Base-by-base conservation (phyloP, 108 stramenopile species). In the Schizochytrium sp. region DNA sequence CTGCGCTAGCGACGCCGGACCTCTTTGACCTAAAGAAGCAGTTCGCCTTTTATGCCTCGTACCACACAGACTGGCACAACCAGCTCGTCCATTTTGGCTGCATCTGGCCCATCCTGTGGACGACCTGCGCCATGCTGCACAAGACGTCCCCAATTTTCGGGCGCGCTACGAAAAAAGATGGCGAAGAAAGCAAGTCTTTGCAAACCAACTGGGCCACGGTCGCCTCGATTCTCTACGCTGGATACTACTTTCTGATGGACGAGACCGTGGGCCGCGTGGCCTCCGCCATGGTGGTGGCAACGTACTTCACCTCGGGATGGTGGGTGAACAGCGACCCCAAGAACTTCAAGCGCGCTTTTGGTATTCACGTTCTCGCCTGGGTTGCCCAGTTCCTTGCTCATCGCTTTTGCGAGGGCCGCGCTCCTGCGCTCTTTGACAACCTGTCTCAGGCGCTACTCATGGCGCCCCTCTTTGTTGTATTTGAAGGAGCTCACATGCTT, bases 331-430 rank as follows among this genome's bases (percentile, higher is more conserved):
- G 41, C 25, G 63, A 69, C 41, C 14, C 63, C 14, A 12, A 23
- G 10, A 69, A 69, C 4, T 69, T 69, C 41, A 69, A 69, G 18
- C 63, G 63, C 41, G 63, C 63, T 18, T 10, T 69, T 6, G 14
- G 18, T 0, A 69, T 88, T 8, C 59, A 88, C 48, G 19, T 60
- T 25, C 19, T 5, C 28, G 21, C 44, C 23, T 88, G 88, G 88
- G 25, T 88, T 5, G 88, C 88, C 28, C 88, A 88, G 88, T 88
- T 88, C 71, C 57, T 58, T 10, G 60, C 60, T 21, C 88, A 88
- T 28, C 21, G 59, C 25, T 57, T 88, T 25, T 57, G 57, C 71
- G 88, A 88, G 71, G 60, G 60, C 60, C 60, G 88, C 45, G 43
- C 60, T 10, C 88, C 88, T 5, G 88, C 88, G 19, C 71, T 88